These are phyloP conservation scores for Falciphora oryzae DNA, from an alignment of 2,329 filamentous ascomycete species.

Conservation along the genomic window DNA sequence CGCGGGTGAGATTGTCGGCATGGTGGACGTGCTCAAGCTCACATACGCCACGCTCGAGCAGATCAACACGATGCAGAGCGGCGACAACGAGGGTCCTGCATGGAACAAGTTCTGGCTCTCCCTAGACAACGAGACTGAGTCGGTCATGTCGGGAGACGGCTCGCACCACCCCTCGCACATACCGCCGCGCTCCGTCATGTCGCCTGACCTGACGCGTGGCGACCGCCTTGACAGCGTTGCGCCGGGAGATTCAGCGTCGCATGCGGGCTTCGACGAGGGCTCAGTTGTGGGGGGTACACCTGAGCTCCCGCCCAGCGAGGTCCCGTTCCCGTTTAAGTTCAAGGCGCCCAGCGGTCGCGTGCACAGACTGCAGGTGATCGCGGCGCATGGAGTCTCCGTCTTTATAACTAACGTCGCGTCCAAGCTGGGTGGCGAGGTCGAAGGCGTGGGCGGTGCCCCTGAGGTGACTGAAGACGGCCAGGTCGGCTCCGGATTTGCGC, in stretches of 20 bases:
- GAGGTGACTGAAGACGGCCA: conserved; percentile 74
- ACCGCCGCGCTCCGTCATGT: conserved; percentile 71
- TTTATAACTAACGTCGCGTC: conserved; percentile 71
- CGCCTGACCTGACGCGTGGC: conserved; percentile 66
- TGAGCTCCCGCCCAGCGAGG: conserved; percentile 59
- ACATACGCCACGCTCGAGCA: conserved; percentile 98
- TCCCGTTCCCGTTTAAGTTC: conserved; percentile 97
- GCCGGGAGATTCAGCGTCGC: conserved; percentile 91
- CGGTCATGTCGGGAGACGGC: conserved; percentile 87
- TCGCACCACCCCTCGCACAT: conserved; percentile 66
- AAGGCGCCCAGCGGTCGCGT: conserved; percentile 94
- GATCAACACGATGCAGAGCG: conserved; percentile 89
- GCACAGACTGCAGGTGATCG: conserved; percentile 80
- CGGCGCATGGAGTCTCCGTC: conserved; percentile 72
- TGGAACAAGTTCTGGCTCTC: conserved; percentile 99
- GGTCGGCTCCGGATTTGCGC: conserved; percentile 75
- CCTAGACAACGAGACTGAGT: conserved; percentile 90
- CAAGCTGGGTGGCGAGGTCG: conserved; percentile 79
- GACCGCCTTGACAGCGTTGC: conserved; percentile 75
- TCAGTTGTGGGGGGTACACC: conserved; percentile 44
- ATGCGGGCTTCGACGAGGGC: conserved; percentile 70
- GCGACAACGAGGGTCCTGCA: conserved; percentile 87
- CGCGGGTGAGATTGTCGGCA: conserved; percentile 92
- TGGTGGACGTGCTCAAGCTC: conserved; percentile 97
- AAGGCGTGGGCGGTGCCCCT: conserved; percentile 76